Percentiles rank a stretch among this genome's conserved stretches.
These are phyloP conservation scores for Fusarium denticulatum DNA, from an alignment of 2,329 filamentous ascomycete species.

Conservation along the genomic window DNA sequence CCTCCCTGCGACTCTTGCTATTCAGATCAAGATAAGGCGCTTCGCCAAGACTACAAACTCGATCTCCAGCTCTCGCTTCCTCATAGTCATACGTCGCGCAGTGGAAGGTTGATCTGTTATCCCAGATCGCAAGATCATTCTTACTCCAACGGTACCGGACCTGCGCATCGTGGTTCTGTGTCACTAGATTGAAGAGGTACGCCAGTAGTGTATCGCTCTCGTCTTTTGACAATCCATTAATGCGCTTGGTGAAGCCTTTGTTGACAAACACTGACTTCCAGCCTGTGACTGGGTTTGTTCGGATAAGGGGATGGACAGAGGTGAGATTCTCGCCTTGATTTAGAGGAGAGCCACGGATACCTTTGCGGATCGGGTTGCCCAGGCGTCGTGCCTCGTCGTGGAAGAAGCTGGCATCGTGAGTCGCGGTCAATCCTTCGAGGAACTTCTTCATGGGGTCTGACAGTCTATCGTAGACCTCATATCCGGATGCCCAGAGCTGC, in stretches of 20 bases:
- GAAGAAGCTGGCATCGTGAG: slow-evolving; percentile 59
- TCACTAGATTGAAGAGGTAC: slow-evolving; percentile 59
- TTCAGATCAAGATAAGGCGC: slow-evolving; percentile 54
- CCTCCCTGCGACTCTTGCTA: slow-evolving; percentile 53
- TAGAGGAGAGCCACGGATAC: slow-evolving; percentile 62
- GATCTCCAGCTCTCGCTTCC: slow-evolving; percentile 54
- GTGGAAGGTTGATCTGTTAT: slow-evolving; percentile 65
- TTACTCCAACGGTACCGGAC: slow-evolving; percentile 64
- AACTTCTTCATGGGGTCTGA: slow-evolving; percentile 59
- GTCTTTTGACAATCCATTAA: slow-evolving; percentile 64
- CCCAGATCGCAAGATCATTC: slow-evolving; percentile 71
- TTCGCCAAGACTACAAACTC: slow-evolving; percentile 55
- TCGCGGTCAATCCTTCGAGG: slow-evolving; percentile 60
- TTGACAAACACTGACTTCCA: slow-evolving; percentile 66
- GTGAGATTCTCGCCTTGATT: slow-evolving; percentile 64
- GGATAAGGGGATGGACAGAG: slow-evolving; percentile 63
- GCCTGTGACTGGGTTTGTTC: slow-evolving; percentile 69
- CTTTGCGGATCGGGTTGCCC: slow-evolving; percentile 56
- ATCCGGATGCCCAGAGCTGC: slow-evolving; percentile 69
- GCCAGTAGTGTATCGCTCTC: slow-evolving; percentile 63
- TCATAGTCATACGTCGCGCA: slow-evolving; percentile 71
- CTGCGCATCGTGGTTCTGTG: slow-evolving; percentile 66
- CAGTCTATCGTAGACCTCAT: slow-evolving; percentile 67
- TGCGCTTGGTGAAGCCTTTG: slow-evolving; percentile 62
- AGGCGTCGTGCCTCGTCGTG: slow-evolving; percentile 59